These are phyloP conservation scores for Penicillium bovifimosum DNA, from an alignment of 495 filamentous ascomycete genomes.

Conservation along the genomic window DNA sequence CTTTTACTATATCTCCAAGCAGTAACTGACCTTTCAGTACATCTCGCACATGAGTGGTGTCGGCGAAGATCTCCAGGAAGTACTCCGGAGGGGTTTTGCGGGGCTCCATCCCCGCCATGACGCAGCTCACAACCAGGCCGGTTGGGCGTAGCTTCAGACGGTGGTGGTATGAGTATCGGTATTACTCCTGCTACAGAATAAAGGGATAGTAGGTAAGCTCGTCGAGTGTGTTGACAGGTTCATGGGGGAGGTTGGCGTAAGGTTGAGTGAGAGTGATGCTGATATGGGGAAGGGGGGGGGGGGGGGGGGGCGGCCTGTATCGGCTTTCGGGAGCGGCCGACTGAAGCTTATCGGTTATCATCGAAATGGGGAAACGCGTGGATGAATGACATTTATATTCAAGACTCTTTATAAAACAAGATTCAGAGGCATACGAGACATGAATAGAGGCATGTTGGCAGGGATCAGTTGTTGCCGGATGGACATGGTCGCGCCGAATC, in stretches of 20 bases:
- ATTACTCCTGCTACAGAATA: neutral
- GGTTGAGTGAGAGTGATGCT: constrained; percentile 9
- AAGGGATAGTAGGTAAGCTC: neutral
- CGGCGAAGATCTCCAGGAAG: constrained; percentile 77
- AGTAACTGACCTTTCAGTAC: constrained; percentile 71
- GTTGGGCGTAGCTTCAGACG: neutral
- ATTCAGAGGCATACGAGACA: neutral
- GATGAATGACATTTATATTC: neutral
- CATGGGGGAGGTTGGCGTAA: constrained; percentile 10
- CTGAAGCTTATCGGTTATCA: constrained; percentile 21
- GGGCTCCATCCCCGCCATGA: constrained; percentile 47
- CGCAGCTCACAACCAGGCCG: constrained; percentile 12
- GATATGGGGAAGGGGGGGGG: constrained; percentile 15
- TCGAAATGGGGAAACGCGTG: constrained; percentile 2
- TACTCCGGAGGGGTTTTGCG: constrained; percentile 69
- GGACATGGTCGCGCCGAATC: constrained; percentile 7
- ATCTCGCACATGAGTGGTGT: constrained; percentile 77
- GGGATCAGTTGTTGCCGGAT: constrained; percentile 2
- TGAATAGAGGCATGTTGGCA: neutral
- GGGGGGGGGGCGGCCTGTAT: constrained; percentile 18
- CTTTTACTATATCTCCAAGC: too few species aligned
- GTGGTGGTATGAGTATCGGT: neutral
- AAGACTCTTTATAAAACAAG: neutral
- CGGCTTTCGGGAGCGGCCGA: constrained; percentile 20
- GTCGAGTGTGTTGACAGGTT: neutral